Evolutionary conservation across 495 filamentous ascomycete species (phyloP).

Genomic region (Penicillium paradoxum): DNA sequence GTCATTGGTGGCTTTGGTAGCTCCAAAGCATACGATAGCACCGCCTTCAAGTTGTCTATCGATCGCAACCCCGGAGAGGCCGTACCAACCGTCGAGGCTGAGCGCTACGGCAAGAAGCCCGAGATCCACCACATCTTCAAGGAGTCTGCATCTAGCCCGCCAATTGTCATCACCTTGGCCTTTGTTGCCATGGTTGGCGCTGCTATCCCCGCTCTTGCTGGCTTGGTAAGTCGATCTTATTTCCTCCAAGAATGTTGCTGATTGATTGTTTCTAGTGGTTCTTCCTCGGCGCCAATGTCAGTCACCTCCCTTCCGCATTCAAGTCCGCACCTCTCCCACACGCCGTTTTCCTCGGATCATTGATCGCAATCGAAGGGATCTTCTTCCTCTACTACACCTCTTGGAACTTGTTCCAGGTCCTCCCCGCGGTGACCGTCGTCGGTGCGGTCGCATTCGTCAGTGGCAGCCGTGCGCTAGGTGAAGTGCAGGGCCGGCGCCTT

Average conservation of each 20-base stretch:
- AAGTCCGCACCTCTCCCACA: slow-evolving; percentile 71
- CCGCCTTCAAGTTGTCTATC: slow-evolving; percentile 64
- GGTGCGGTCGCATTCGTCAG: slow-evolving; percentile 74
- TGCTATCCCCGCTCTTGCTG: slow-evolving; percentile 65
- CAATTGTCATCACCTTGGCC: slow-evolving; percentile 72
- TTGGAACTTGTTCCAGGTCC: slow-evolving; percentile 89
- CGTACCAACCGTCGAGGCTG: slow-evolving; percentile 50
- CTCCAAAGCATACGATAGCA: slow-evolving; percentile 57
- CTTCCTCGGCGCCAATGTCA: slow-evolving; percentile 76
- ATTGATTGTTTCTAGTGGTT: slow-evolving; percentile 54
- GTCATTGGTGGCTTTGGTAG: slow-evolving; percentile 84
- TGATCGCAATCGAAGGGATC: slow-evolving; percentile 80
- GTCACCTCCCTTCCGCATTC: slow-evolving; percentile 70
- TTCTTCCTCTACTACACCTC: slow-evolving; percentile 93
- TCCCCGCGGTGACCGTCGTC: slow-evolving; percentile 66
- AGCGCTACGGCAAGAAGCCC: slow-evolving; percentile 73
- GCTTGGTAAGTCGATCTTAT: slow-evolving; percentile 51
- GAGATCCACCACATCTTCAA: slow-evolving; percentile 94
- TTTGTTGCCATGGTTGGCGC: slow-evolving; percentile 69
- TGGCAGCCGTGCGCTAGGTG: slow-evolving; percentile 84
- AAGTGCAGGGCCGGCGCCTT: slow-evolving; percentile 83
- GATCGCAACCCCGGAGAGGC: slow-evolving; percentile 56
- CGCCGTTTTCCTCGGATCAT: slow-evolving; percentile 72
- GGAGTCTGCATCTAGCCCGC: slow-evolving; percentile 69
- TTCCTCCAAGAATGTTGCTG: slow-evolving; percentile 7